These are phyloP conservation scores for Psilocybe mexicana DNA, from an alignment of 1,284 basidiomycete genomes.

Conservation along the genomic window DNA sequence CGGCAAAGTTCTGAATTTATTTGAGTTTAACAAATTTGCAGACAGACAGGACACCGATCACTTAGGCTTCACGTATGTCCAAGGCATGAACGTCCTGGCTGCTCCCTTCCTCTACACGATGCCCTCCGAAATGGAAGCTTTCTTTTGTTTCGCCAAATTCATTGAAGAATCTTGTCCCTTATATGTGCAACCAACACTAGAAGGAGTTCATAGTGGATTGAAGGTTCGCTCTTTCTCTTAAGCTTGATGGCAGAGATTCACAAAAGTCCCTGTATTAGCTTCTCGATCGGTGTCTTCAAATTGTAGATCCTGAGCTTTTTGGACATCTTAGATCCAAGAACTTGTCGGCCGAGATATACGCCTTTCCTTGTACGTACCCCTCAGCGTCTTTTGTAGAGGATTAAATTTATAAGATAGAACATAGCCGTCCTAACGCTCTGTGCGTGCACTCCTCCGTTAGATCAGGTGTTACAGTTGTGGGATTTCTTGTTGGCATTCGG, in stretches of 20 bases:
- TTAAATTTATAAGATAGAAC: background rate
- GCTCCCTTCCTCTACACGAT: constrained; percentile 97
- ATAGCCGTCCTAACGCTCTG: constrained; percentile 91
- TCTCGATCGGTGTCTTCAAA: constrained; percentile 87
- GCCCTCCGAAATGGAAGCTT: constrained; percentile 95
- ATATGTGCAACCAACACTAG: constrained; percentile 93
- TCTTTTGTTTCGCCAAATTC: constrained; percentile 92
- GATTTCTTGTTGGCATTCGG: constrained; percentile 97
- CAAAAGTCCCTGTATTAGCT: constrained; percentile 51
- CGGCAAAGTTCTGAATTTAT: background rate
- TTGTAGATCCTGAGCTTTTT: constrained; percentile 87
- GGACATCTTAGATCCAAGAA: constrained; percentile 85
- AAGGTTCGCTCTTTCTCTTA: constrained; percentile 58
- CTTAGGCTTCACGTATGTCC: constrained; percentile 90
- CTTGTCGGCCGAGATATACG: constrained; percentile 97
- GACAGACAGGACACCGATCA: constrained; percentile 73
- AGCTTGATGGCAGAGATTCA: background rate
- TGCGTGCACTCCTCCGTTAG: constrained; percentile 94
- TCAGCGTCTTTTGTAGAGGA: background rate
- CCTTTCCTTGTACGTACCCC: constrained; percentile 81
- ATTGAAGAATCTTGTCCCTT: constrained; percentile 92
- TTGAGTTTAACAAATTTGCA: constrained; percentile 27
- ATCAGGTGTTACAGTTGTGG: constrained; percentile 94
- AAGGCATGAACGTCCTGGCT: constrained; percentile 98
- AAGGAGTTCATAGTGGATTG: constrained; percentile 91